Evolutionary conservation across 2,329 filamentous ascomycete species (phyloP), one percentile per base, ranked within the genome.

Genomic region (Neurospora crassa): DNA sequence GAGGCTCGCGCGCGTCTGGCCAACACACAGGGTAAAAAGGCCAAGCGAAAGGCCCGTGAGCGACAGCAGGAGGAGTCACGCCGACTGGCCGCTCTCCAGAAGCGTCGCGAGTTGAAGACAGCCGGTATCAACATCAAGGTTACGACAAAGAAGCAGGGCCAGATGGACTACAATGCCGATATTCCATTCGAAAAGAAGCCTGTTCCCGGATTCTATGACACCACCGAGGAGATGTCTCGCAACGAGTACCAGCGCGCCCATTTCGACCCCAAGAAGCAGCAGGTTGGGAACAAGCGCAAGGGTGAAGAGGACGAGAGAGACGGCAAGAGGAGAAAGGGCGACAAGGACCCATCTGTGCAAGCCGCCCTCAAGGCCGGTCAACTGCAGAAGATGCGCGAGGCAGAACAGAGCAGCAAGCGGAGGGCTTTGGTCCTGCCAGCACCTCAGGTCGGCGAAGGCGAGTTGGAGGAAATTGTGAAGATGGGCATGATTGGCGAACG

Each of bases 111-210:
- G 82, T 88, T 99, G 75, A 99, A 99, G 84, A 96, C 94, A 79
- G 94, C 96, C 1, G 96, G 96, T 68, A 98, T 99, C 82, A 99
- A 99, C 80, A 94, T 98, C 84, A 99, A 98, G 82, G 90, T 98
- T 71, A 90, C 90, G 2, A 96, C 92, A 16, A 89, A 92, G 73
- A 98, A 98, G 84, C 90, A 93, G 84, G 96, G 96, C 0, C 91
- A 98, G 83, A 99, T 99, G 93, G 96, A 99, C 81, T 99, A 99
- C 84, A 99, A 99, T 81, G 96, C 96, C 77, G 96, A 99, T 77
- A 97, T 99, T 75, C 96, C 96, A 0, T 98, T 99, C 75, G 96
- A 99, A 81, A 97, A 96, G 81, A 92, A 92, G 74, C 91, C 96
- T 0, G 91, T 92, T 0, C 84, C 90, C 29, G 96, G 96, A 14